Base-by-base conservation (phyloP, 108 stramenopile species). In the Cyclotella choctawhatcheeana region DNA sequence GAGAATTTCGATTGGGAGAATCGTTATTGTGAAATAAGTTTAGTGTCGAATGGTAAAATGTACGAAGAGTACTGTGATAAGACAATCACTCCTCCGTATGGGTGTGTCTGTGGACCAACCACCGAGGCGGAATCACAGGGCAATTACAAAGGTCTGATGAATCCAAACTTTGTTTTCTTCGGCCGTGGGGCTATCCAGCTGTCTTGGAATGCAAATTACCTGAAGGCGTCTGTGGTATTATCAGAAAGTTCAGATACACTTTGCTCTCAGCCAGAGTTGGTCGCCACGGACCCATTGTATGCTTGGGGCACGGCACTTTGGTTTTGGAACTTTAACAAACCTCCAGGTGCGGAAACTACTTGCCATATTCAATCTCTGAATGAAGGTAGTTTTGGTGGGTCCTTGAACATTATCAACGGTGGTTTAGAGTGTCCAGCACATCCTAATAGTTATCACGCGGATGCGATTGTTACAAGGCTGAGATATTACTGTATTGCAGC, bases 51-150 rank as follows among this genome's bases (percentile, higher is more conserved):
- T 63, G 78, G 78, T 0, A 56, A 68, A 44, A 67, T 68, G 34
- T 79, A 72, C 32, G 78, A 79, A 25, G 71, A 79, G 13, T 79
- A 79, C 30, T 79, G 78, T 48, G 78, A 79, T 68, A 73, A 72
- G 43, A 72, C 66, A 32, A 44, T 79, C 0, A 79, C 78, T 8
- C 71, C 78, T 27, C 78, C 78, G 0, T 35, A 66, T 62, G 78
- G 78, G 4, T 79, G 78, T 48, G 78, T 72, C 8, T 79, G 78
- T 54, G 78, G 78, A 26, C 78, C 78, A 6, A 73, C 78, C 1
- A 68, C 71, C 2, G 78, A 79, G 54, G 71, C 73, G 33, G 78
- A 79, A 16, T 13, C 17, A 17, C 16, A 1, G 12, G 71, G 66
- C 14, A 43, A 56, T 20, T 26, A 63, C 0, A 37, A 44, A 25